Conservation (phyloP, 2,329 filamentous ascomycete species). For the Amphichorda felina region DNA sequence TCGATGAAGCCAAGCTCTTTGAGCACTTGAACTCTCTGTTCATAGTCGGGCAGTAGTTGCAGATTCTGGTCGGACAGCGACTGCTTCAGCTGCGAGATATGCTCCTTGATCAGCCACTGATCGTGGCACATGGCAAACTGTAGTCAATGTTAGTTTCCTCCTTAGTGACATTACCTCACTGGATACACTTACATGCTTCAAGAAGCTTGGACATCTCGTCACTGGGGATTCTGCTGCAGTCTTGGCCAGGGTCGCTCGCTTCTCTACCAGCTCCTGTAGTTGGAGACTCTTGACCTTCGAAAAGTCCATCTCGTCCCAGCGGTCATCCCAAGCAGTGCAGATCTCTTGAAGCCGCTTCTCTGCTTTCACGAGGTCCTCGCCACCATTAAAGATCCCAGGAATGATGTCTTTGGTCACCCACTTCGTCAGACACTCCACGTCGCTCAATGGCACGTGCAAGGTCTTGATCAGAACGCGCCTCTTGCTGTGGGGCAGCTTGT, state of each 20-base stretch:
- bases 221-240: constrained; percentile 55
- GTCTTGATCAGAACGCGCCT: constrained; percentile 58
- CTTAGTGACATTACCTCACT: too few species aligned
- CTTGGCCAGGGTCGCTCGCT: constrained; percentile 51
- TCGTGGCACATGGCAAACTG: constrained; percentile 94
- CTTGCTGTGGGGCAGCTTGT: constrained; percentile 52
- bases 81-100: constrained; percentile 76
- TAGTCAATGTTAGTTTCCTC: too few species aligned
- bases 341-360: constrained; percentile 58
- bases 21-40: constrained; percentile 85
- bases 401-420: constrained; percentile 48
- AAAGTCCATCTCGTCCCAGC: constrained; percentile 81
- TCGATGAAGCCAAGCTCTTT: constrained; percentile 91
- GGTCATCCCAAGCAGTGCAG: constrained; percentile 62
- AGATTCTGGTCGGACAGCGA: constrained; percentile 94
- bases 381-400: constrained; percentile 44
- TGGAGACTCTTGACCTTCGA: constrained; percentile 70
- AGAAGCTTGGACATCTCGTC: constrained; percentile 61
- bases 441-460: constrained; percentile 57
- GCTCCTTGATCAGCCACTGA: constrained; percentile 91
- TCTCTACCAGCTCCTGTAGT: constrained; percentile 67
- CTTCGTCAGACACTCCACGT: constrained; percentile 76
- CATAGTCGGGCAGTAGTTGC: constrained; percentile 89
- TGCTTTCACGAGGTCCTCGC: constrained; percentile 37
- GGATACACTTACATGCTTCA: constrained; percentile 69